phyloP scores from a whole-genome alignment of 768 basidiomycete species.

The Stropharia rugosoannulata region DNA sequence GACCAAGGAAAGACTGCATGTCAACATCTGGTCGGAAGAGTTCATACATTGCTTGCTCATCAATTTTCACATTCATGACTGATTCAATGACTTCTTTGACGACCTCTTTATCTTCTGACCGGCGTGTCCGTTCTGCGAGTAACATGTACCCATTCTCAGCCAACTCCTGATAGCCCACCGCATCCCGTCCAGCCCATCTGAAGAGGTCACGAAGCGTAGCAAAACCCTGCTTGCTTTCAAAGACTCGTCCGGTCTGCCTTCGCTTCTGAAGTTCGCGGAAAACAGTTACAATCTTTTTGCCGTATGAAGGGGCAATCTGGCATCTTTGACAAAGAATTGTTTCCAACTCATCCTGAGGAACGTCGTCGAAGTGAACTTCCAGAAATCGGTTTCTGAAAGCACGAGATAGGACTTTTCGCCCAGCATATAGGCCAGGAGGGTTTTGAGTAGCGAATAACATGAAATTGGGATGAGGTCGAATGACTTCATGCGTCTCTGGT shows the following conservation, averaged over 20 bases:
- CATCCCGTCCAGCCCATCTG: slow-evolving; percentile 93
- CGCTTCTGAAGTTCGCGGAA: slow-evolving; percentile 93
- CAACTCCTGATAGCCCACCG: slow-evolving; percentile 86
- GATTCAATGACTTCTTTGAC: slow-evolving; percentile 94
- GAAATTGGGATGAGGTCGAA: slow-evolving; percentile 92
- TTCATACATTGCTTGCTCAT: slow-evolving; percentile 69
- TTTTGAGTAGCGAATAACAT: slow-evolving; percentile 99
- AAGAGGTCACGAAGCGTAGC: slow-evolving; percentile 96
- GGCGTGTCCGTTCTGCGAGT: slow-evolving; percentile 85
- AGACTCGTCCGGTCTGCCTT: slow-evolving; percentile 86
- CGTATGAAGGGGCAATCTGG: slow-evolving; percentile 91
- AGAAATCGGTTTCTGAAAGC: slow-evolving; percentile 98
- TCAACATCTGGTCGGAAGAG: slow-evolving; percentile 42
- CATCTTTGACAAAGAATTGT: slow-evolving; percentile 92
- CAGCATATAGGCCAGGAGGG: slow-evolving; percentile 93
- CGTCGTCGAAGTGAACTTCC: slow-evolving; percentile 96
- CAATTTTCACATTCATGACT: slow-evolving; percentile 83
- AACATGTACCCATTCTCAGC: slow-evolving; percentile 98
- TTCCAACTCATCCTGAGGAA: slow-evolving; percentile 91
- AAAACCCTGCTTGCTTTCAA: slow-evolving; percentile 97
- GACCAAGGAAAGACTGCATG: slow-evolving; percentile 51
- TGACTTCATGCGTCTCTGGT: slow-evolving; percentile 93
- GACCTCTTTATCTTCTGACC: slow-evolving; percentile 78
- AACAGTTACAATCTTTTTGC: slow-evolving; percentile 85
- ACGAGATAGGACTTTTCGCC: slow-evolving; percentile 90